Conservation (phyloP, 176 grass and related monocot genomes). For the Stipa capillata region DNA sequence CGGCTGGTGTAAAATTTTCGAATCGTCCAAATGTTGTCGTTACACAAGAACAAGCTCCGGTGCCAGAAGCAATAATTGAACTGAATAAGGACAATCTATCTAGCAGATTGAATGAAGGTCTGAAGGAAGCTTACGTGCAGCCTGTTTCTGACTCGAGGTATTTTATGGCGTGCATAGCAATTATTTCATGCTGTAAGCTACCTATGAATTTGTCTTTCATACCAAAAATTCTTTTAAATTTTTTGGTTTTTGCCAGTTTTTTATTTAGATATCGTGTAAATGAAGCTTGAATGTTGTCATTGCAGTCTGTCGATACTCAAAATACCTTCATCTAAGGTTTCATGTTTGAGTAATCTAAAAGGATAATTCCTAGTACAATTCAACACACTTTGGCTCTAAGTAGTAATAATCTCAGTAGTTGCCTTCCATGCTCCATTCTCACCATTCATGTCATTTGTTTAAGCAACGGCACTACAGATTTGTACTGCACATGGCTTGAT, state of each 20-base stretch:
- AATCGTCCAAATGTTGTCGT: constrained; percentile 45
- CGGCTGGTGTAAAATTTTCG: constrained; percentile 69
- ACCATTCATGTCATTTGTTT: constrained; percentile 3
- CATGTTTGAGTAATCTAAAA: background rate
- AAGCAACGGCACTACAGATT: background rate
- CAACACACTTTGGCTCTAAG: background rate
- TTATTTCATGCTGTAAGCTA: too few species aligned
- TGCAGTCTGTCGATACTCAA: background rate
- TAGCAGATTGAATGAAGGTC: constrained; percentile 31
- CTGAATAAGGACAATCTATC: constrained; percentile 25
- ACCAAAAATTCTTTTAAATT: too few species aligned
- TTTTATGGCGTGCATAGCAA: too few species aligned
- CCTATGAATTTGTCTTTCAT: background rate
- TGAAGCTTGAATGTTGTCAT: background rate
- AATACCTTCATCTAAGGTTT: background rate
- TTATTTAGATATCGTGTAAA: background rate
- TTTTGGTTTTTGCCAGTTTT: background rate
- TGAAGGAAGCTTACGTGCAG: constrained; percentile 37
- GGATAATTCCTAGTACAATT: background rate
- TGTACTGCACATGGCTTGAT: background rate
- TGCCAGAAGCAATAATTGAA: constrained; percentile 31
- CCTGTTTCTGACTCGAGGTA: constrained; percentile 58
- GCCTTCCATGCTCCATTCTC: background rate
- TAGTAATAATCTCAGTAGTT: background rate
- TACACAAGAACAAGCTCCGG: constrained; percentile 36